Evolutionary conservation across 2,329 filamentous ascomycete species (phyloP).

Genomic region (Alternaria sp.): DNA sequence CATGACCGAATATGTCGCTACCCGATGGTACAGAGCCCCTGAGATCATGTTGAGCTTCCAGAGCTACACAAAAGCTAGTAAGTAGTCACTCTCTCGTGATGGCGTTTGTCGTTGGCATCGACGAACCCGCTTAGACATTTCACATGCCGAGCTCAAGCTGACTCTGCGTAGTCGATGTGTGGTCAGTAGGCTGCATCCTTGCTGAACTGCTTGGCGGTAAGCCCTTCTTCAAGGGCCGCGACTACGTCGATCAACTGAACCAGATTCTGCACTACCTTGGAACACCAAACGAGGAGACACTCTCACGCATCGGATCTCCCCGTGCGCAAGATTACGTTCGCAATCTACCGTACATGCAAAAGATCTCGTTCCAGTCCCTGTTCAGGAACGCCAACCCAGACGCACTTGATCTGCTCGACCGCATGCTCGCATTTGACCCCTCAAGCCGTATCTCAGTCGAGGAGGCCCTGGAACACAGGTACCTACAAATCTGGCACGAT

Average conservation of each 20-base stretch:
- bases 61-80: constrained; percentile 98
- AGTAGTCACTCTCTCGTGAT: neutral
- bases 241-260: constrained; percentile 99
- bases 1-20: constrained; percentile 99
- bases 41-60: constrained; percentile 99
- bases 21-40: constrained; percentile 96
- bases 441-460: constrained; percentile 93
- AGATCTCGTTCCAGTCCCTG: constrained; percentile 84
- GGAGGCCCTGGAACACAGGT: constrained; percentile 92
- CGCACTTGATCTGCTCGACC: constrained; percentile 91
- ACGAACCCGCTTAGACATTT: no score
- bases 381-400: constrained; percentile 97
- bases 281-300: constrained; percentile 93
- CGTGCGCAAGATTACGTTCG: constrained; percentile 98
- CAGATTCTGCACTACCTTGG: constrained; percentile 98
- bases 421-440: constrained; percentile 97
- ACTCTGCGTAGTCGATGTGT: constrained; percentile 80
- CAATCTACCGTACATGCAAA: constrained; percentile 93
- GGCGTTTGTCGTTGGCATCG: no score
- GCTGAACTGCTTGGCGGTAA: constrained; percentile 94
- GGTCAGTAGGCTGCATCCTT: constrained; percentile 98
- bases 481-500: constrained; percentile 98
- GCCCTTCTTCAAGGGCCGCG: constrained; percentile 98
- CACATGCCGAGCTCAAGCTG: constrained; percentile 20
- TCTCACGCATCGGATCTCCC: constrained; percentile 90